Percentiles rank a stretch among this genome's conserved stretches.
Conservation (phyloP, 345 rosid genomes). For the Salix purpurea region DNA sequence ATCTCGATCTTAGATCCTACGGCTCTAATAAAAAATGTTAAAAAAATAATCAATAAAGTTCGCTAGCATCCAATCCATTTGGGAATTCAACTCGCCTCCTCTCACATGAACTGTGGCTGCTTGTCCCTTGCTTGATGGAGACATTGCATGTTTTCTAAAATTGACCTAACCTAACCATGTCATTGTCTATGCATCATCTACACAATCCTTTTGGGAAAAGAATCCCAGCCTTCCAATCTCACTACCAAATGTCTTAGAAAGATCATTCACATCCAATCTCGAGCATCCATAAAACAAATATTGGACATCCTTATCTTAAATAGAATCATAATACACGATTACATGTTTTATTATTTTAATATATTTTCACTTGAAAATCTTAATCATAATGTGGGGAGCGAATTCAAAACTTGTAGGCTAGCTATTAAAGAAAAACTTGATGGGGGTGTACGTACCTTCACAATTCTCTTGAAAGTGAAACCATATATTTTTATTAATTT, state of each 20-base stretch:
- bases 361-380: too few relatives aligned
- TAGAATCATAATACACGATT: too few relatives aligned
- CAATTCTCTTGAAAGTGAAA: background rate
- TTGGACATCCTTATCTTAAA: too few relatives aligned
- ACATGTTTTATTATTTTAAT: too few relatives aligned
- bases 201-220: background rate
- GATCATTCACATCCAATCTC: too few relatives aligned
- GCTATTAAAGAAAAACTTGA: background rate
- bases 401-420: too few relatives aligned
- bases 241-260: background rate
- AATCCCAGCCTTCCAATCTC: background rate
- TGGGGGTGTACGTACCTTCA: background rate
- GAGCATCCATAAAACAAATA: too few relatives aligned
- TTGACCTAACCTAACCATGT: background rate
- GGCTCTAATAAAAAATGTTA: background rate
- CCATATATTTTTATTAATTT: too few relatives aligned
- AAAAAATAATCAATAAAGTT: background rate
- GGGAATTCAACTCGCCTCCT: background rate
- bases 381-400: too few relatives aligned
- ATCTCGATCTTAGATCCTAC: slow-evolving; percentile 4
- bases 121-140: slow-evolving; percentile 3
- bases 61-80: background rate
- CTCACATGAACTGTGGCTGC: slow-evolving; percentile 2
- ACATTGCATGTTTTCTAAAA: background rate
- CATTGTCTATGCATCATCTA: background rate